These are phyloP conservation scores for Mycena pura DNA, from an alignment of 768 basidiomycete species.

Conservation along the genomic window DNA sequence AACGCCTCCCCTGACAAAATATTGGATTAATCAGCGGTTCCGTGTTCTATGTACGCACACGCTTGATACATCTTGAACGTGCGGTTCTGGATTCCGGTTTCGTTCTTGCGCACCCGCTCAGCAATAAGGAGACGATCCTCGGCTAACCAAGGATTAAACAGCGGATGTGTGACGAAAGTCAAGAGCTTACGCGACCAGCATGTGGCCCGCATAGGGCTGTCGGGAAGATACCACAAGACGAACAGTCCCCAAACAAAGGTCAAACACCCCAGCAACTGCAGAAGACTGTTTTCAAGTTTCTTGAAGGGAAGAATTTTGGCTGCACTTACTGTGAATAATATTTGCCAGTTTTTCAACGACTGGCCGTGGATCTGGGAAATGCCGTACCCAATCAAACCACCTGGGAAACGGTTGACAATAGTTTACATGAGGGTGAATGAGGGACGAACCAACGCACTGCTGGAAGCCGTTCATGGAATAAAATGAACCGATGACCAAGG, in stretches of 20 bases:
- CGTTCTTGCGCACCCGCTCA: constrained; percentile 58
- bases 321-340: constrained; percentile 48
- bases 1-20: constrained; percentile 47
- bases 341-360: constrained; percentile 57
- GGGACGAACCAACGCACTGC: constrained; percentile 53
- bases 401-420: background rate
- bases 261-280: constrained; percentile 48
- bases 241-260: constrained; percentile 57
- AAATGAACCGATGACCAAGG: constrained; percentile 51
- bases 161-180: background rate
- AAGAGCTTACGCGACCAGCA: constrained; percentile 45
- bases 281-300: constrained; percentile 6
- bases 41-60: constrained; percentile 25
- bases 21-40: background rate
- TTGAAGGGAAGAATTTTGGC: background rate
- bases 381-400: constrained; percentile 55
- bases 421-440: background rate
- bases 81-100: constrained; percentile 59
- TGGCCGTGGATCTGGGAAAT: constrained; percentile 51
- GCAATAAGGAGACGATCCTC: constrained; percentile 56
- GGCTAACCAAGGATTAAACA: constrained; percentile 11
- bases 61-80: constrained; percentile 53
- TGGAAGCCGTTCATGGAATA: constrained; percentile 57
- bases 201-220: constrained; percentile 53
- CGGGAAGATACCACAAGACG: constrained; percentile 57